Base-by-base conservation (phyloP, 352 stramenopile genomes). In the Phytophthora nicotianae region DNA sequence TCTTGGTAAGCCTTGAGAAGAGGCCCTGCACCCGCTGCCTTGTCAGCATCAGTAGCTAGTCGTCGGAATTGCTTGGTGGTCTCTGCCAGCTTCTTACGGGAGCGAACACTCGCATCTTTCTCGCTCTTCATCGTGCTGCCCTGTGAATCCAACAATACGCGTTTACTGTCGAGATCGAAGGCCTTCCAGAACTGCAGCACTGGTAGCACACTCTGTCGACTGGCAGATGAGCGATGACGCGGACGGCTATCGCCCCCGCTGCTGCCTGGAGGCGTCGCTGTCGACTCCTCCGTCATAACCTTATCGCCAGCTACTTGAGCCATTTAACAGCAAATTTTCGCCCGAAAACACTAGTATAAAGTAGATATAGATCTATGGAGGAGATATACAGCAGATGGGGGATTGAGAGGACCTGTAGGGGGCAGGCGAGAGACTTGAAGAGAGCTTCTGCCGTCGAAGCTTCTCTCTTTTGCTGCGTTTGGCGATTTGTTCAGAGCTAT, bases 1-100 rank as follows among this genome's bases (percentile, higher is more conserved):
- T 97, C 87, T 65, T 97, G 91, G 62, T 97, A 97, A 33, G 86
- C 80, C 14, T 91, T 93, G n/a, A 97, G 59, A 41, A 97, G 55
- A 2, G 71, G 56, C 2, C 81, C 77, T 3, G 86, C 63, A 4
- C 62, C 72, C 17, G 75, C 54, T 4, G 90, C 62, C 57, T 97
- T 96, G 0, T 97, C 86, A 3, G 75, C 21, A 56, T 96, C 86
- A 24, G 71, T 51, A 20, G 40, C 20, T 4, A 95, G 77, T 46
- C 87, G 81, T 43, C 88, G 72, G 58, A 96, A 97, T 17, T 75
- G 74, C 65, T 95, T 95, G 40, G 89, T 96, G 16, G 79, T 83
- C 62, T 96, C 88, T 13, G 87, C 88, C 40, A 96, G 70, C 56
- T 92, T 89, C 68, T 96, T 95, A 9, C 89, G 81, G 37, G 86